Evolutionary conservation across 2,329 filamentous ascomycete genomes (phyloP).

Genomic region (Aspergillus fumigatiaffinis): DNA sequence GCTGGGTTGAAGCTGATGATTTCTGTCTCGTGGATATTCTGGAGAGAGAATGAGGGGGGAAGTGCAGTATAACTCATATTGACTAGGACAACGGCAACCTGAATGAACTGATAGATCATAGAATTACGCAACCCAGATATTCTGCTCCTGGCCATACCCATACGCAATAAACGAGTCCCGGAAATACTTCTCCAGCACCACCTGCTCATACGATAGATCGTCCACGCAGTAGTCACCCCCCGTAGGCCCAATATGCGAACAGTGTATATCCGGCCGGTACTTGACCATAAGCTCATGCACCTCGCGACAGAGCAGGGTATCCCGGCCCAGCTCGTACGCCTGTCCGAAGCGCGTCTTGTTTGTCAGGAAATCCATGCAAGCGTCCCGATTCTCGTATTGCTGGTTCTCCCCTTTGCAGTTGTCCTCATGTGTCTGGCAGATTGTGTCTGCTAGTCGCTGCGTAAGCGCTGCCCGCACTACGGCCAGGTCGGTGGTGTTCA

Average conservation of each 20-base stretch:
- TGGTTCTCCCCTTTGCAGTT: constrained; percentile 16
- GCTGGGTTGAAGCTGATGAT: constrained; percentile 22
- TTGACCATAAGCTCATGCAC: constrained; percentile 28
- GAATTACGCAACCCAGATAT: constrained; percentile 13
- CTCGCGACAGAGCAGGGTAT: constrained; percentile 26
- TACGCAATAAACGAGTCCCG: constrained; percentile 21
- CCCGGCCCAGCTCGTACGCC: constrained; percentile 20
- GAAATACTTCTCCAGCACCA: constrained; percentile 24
- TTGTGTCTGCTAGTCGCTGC: constrained; percentile 13
- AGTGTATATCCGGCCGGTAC: constrained; percentile 24
- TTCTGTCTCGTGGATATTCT: constrained; percentile 18
- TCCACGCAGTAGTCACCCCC: constrained; percentile 27
- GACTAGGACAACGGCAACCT: too few relatives aligned
- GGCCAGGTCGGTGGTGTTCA: constrained; percentile 13
- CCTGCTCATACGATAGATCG: constrained; percentile 19
- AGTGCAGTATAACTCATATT: neutral
- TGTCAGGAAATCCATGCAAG: constrained; percentile 19
- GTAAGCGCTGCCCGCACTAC: constrained; percentile 1
- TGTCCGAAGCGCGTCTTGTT: constrained; percentile 20
- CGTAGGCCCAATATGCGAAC: constrained; percentile 24
- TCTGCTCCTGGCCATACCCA: constrained; percentile 16
- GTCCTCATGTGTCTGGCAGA: constrained; percentile 19
- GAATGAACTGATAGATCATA: neutral
- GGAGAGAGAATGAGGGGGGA: constrained; percentile 4
- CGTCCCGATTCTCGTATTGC: constrained; percentile 17